These are phyloP conservation scores for Pestalotiopsis sp. DNA, from an alignment of 2,329 filamentous ascomycete species.

Conservation along the genomic window DNA sequence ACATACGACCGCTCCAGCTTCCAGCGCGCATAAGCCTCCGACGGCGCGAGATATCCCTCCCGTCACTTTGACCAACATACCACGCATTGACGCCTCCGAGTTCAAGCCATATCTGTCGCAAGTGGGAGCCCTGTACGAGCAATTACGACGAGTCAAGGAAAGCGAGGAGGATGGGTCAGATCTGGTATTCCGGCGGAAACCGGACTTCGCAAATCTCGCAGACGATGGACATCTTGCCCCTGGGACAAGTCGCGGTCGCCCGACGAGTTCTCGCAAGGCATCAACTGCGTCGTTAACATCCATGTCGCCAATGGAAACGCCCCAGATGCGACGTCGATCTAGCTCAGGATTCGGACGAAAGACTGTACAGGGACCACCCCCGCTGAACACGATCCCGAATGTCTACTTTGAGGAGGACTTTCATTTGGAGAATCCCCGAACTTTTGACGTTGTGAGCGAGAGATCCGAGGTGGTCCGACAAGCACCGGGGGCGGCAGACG, in stretches of 20 bases:
- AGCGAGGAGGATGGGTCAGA: conserved; percentile 66
- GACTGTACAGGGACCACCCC: conserved; percentile 73
- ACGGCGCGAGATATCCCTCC: conserved; percentile 90
- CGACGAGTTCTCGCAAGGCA: conserved; percentile 40
- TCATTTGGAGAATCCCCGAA: conserved; percentile 92
- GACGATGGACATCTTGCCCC: conserved; percentile 54
- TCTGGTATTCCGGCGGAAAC: conserved; percentile 39
- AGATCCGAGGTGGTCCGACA: conserved; percentile 91
- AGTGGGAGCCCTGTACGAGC: conserved; percentile 86
- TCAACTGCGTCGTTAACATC: conserved; percentile 53
- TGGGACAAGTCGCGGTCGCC: conserved; percentile 32
- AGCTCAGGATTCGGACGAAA: conserved; percentile 58
- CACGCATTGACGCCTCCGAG: conserved; percentile 75
- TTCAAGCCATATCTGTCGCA: conserved; percentile 86
- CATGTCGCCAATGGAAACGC: conserved; percentile 51
- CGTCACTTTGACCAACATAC: conserved; percentile 86
- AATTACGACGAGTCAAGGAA: conserved; percentile 82
- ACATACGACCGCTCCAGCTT: conserved; percentile 70
- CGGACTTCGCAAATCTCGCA: conserved; percentile 39
- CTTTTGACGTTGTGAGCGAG: conserved; percentile 95
- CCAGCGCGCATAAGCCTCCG: conserved; percentile 79
- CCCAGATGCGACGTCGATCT: conserved; percentile 45
- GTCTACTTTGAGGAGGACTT: conserved; percentile 97
- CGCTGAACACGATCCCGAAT: conserved; percentile 85
- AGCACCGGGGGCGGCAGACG: conserved; percentile 55